Percentiles rank a stretch among this genome's conserved stretches.
Evolutionary conservation across 176 grass and related monocot species (phyloP).

Genomic region (Carex pumila): DNA sequence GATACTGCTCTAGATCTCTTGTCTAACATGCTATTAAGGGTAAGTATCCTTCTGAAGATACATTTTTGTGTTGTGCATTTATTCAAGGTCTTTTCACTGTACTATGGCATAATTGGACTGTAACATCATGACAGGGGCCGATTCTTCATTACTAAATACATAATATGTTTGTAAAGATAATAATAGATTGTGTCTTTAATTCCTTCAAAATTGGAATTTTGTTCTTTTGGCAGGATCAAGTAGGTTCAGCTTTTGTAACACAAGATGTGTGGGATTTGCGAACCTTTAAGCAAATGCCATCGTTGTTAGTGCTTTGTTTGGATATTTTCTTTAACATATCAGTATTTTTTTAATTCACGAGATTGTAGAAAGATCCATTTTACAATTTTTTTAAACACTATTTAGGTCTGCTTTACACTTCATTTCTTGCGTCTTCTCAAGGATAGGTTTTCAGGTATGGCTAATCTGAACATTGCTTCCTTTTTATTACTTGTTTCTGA

Average conservation of each 20-base stretch:
- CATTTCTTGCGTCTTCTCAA: constrained; percentile 81
- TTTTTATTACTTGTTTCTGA: constrained; percentile 8
- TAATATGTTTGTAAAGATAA: not conserved
- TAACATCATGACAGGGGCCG: not conserved
- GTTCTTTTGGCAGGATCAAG: constrained; percentile 72
- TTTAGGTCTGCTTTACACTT: constrained; percentile 85
- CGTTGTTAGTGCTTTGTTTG: constrained; percentile 26
- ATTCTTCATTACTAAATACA: not conserved
- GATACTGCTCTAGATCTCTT: constrained; percentile 65
- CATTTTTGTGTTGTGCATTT: constrained; percentile 11
- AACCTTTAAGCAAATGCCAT: constrained; percentile 76
- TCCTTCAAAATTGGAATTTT: constrained; percentile 1
- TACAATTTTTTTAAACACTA: constrained; percentile 4
- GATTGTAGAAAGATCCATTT: constrained; percentile 21
- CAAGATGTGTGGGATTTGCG: constrained; percentile 86
- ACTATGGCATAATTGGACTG: not conserved
- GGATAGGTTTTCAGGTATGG: constrained; percentile 68
- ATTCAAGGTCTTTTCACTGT: constrained; percentile 17
- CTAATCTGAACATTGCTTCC: constrained; percentile 23
- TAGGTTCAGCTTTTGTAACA: constrained; percentile 52
- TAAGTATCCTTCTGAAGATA: constrained; percentile 29
- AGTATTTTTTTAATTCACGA: constrained; percentile 9
- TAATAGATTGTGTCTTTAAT: not conserved
- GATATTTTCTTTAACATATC: constrained; percentile 7
- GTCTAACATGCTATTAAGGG: constrained; percentile 59